Conservation (phyloP, 768 basidiomycete species). For the Russula earlei region DNA sequence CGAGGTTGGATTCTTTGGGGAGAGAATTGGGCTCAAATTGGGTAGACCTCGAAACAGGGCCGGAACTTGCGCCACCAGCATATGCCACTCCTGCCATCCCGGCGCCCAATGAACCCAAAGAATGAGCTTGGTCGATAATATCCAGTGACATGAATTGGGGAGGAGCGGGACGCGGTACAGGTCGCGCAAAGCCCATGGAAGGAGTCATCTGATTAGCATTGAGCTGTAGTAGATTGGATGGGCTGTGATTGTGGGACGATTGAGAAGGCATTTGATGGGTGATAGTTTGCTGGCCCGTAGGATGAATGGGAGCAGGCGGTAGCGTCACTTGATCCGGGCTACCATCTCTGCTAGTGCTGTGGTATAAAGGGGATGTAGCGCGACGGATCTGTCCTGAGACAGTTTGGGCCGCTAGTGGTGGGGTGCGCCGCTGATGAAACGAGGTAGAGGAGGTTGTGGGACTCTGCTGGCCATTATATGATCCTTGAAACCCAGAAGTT, state of each 20-base stretch:
- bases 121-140: conserved; percentile 13
- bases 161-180: conserved; percentile 6
- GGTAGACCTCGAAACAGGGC: conserved; percentile 11
- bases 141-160: conserved; percentile 13
- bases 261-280: conserved; percentile 4
- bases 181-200: conserved; percentile 11
- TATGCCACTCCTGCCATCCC: conserved; percentile 17
- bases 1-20: conserved; percentile 17
- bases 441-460: conserved; percentile 18
- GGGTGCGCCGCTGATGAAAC: conserved; percentile 18
- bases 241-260: conserved; percentile 5
- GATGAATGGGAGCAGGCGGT: conserved; percentile 9
- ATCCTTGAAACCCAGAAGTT: conserved; percentile 10
- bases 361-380: conserved; percentile 17
- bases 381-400: conserved; percentile 15
- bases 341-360: conserved; percentile 15
- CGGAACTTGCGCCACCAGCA: conserved; percentile 13
- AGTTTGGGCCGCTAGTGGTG: conserved; percentile 18
- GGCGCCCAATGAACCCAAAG: conserved; percentile 7
- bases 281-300: conserved; percentile 9
- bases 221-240: conserved; percentile 11
- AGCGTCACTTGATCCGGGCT: conserved; percentile 15
- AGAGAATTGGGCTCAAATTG: conserved; percentile 15
- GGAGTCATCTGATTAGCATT: conserved; percentile 12
- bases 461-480: conserved; percentile 15